Conservation (phyloP, 2,329 filamentous ascomycete genomes). For the Pseudogymnoascus sp. region DNA sequence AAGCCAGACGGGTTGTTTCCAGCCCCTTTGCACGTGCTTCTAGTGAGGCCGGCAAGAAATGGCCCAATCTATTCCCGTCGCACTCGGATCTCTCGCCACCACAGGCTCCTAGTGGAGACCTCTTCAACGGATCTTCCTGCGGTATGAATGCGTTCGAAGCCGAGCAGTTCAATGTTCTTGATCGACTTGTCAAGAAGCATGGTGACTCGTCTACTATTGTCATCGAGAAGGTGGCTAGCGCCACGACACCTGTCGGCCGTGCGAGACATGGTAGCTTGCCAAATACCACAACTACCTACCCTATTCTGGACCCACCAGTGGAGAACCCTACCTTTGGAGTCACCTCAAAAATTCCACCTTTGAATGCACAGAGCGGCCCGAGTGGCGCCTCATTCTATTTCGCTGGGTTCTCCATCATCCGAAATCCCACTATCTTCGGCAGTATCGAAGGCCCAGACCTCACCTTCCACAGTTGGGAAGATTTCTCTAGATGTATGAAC, state of each 20-base stretch:
- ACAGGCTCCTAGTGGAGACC: conserved; percentile 25
- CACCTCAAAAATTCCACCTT: not conserved
- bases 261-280: not conserved
- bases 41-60: conserved; percentile 10
- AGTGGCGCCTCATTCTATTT: not conserved
- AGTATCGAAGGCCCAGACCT: not conserved
- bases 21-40: not conserved
- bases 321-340: not conserved
- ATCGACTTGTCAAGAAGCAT: conserved; percentile 11
- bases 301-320: not conserved
- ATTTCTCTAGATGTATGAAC: conserved; percentile 2
- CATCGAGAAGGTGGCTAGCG: not conserved
- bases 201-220: not conserved
- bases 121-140: conserved; percentile 8
- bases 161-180: conserved; percentile 11
- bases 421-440: not conserved
- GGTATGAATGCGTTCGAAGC: conserved; percentile 15
- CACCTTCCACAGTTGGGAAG: not conserved
- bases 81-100: conserved; percentile 5
- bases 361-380: not conserved
- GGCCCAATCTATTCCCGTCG: conserved; percentile 12
- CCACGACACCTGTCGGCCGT: not conserved
- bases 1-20: not conserved
- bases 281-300: not conserved
- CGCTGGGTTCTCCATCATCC: not conserved